These are phyloP conservation scores for Galeopsis tetrahit DNA, from an alignment of 257 asterid genomes.

Conservation along the genomic window DNA sequence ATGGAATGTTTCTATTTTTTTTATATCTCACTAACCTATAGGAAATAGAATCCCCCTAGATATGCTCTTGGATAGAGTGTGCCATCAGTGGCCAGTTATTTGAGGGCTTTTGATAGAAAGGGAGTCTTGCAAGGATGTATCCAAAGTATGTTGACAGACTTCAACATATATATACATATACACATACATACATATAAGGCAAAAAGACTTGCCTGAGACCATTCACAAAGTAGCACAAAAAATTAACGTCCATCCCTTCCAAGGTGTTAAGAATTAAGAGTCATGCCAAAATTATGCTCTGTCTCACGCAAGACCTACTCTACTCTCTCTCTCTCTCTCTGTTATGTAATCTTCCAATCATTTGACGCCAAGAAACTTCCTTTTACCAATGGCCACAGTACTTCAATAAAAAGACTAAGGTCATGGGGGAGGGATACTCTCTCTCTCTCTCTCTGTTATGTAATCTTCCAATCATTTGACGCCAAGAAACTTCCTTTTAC, in stretches of 20 bases:
- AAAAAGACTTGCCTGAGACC: too few species aligned
- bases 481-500: neutral
- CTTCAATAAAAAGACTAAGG: neutral
- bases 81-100: neutral
- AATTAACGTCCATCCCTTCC: too few species aligned
- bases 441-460: too few species aligned
- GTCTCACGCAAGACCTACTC: too few species aligned
- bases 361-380: neutral
- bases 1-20: neutral
- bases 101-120: conserved; percentile 1
- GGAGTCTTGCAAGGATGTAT: neutral
- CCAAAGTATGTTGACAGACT: neutral
- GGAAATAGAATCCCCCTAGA: neutral
- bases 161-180: neutral
- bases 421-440: too few species aligned
- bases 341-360: neutral
- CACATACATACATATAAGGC: too few species aligned
- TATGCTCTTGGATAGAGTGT: neutral
- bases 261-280: too few species aligned
- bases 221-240: too few species aligned
- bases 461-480: neutral
- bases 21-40: neutral
- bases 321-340: too few species aligned
- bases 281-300: too few species aligned
- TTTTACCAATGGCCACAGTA: neutral